A percentile compares a stretch with the other conserved stretches of the same genome.
phyloP scores from a whole-genome alignment of 2,329 filamentous ascomycete species.

The Claviceps humidiphila region DNA sequence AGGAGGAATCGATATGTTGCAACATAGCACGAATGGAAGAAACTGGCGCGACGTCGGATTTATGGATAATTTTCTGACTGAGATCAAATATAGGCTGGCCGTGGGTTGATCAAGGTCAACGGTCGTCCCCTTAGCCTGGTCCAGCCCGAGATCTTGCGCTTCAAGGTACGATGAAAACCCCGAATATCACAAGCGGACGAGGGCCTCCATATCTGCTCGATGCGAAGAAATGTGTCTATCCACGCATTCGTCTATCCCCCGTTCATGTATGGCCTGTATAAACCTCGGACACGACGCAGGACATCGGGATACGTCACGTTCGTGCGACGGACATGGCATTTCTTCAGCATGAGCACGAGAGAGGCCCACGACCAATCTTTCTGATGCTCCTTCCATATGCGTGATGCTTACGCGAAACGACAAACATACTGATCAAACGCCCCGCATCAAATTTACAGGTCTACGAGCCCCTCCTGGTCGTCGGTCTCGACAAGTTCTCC shows the following conservation, averaged over 20 bases:
- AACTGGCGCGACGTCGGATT: not conserved
- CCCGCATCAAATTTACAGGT: slow-evolving; percentile 37
- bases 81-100: slow-evolving; percentile 25
- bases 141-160: slow-evolving; percentile 92
- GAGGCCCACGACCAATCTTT: not conserved
- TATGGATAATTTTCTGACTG: slow-evolving; percentile 10
- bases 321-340: not conserved
- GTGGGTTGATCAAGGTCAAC: slow-evolving; percentile 95
- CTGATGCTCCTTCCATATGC: not conserved
- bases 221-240: not conserved
- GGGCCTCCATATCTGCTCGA: not conserved
- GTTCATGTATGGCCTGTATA: not conserved
- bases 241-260: no score
- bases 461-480: slow-evolving; percentile 96
- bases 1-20: not conserved
- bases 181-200: not conserved
- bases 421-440: not conserved
- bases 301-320: not conserved
- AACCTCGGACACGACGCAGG: not conserved
- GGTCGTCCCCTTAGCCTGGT: slow-evolving; percentile 88
- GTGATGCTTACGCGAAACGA: not conserved
- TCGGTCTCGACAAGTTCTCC: slow-evolving; percentile 95
- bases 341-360: not conserved
- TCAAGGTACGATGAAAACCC: slow-evolving; percentile 55
- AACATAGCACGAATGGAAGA: not conserved